Conservation (phyloP, 306 rosid genomes). For the Lupinus albus region DNA sequence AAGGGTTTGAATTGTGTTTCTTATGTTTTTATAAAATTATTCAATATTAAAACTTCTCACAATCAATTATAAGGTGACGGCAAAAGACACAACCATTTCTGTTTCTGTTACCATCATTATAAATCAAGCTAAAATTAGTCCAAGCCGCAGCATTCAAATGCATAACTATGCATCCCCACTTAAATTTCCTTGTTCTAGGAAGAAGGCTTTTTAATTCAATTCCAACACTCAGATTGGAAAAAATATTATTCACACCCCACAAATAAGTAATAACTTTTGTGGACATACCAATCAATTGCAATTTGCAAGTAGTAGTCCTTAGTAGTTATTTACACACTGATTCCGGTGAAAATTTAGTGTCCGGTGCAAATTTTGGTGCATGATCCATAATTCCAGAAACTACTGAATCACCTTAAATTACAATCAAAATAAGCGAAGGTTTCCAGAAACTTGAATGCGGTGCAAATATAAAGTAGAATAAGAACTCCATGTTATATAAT, state of each 20-base stretch:
- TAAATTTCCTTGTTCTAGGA: neutral
- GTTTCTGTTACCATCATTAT: neutral
- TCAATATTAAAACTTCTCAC: too few species aligned
- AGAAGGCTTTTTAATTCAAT: neutral
- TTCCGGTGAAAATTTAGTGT: neutral
- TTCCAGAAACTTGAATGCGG: neutral
- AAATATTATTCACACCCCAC: neutral
- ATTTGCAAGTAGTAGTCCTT: neutral
- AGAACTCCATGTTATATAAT: slow-evolving; percentile 3
- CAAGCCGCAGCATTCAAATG: neutral
- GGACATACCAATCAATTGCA: neutral
- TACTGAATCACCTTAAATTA: neutral
- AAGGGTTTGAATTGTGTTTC: too few species aligned
- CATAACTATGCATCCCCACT: neutral
- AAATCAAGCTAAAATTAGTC: slow-evolving; percentile 22
- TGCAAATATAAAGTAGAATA: neutral
- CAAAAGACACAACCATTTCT: neutral
- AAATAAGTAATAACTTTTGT: too few species aligned
- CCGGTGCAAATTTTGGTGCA: neutral
- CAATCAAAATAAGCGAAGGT: neutral
- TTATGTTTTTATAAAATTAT: too few species aligned
- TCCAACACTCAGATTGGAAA: neutral
- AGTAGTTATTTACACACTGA: too few species aligned
- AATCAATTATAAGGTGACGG: too few species aligned
- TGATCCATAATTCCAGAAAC: too few species aligned